Base-by-base conservation (phyloP, 768 basidiomycete species). In the Hygrophoropsis aurantiaca region DNA sequence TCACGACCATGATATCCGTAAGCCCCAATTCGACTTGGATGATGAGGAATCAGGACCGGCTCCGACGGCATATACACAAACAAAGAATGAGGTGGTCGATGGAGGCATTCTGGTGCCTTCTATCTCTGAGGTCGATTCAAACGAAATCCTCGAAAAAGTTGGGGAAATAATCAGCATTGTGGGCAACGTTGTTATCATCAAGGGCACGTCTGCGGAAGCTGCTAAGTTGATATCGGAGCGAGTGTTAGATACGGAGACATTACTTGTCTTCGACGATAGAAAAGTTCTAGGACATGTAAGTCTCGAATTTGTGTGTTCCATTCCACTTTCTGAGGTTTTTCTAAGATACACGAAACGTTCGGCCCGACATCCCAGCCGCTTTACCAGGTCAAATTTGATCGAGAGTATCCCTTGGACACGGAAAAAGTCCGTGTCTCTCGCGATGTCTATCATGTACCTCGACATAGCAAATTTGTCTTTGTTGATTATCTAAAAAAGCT, bases 261-360 rank as follows among this genome's bases (percentile, higher is more conserved):
- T 97, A 18, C 79, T 98, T 30, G 92, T 95, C 33, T 93, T 93
- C 60, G 83, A 85, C 18, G 93, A 98, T 65, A 74, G 91, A 42
- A 84, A 80, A 53, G 91, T 95, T n/a, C 62, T 97, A 58, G 95
- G 95, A 37, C 85, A 87, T 65, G 94, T 95, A 67, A 69, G 87
- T 75, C 16, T 44, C 19, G 39, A 27, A 25, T 34, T 18, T 27
- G 27, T 40, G 33, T 38, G 19, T 23, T 43, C 25, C 30, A 49
- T n/a, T 21, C 21, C 37, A 27, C 37, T 37, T 46, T 45, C 51
- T 54, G 57, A 46, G 33, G 49, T 41, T 25, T 41, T 58, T 49
- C 41, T 44, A 21, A 94, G 91, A 74, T 97, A 43, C 90, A 87
- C 61, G 95, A 98, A 69, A 97, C 94, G 0, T 98, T 98, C 67